phyloP scores from a whole-genome alignment of 1,284 basidiomycete genomes.

The Fomes fomentarius region DNA sequence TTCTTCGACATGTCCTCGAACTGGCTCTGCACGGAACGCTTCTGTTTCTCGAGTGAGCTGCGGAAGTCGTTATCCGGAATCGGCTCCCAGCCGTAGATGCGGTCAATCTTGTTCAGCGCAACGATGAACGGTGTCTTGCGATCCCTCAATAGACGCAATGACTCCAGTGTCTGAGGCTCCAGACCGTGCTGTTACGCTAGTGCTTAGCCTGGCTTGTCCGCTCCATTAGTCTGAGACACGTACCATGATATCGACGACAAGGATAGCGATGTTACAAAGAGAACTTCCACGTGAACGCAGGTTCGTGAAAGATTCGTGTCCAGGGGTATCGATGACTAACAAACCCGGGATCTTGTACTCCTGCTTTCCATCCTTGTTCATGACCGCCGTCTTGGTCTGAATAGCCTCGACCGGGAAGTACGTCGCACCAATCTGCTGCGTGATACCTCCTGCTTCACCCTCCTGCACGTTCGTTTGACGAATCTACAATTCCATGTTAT shows the following conservation, averaged over 20 bases:
- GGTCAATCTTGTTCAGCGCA: conserved; percentile 99
- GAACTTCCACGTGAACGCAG: conserved; percentile 95
- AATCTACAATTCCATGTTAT: conserved; percentile 58
- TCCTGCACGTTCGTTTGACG: conserved; percentile 99
- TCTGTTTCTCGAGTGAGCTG: conserved; percentile 90
- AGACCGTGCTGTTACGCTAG: conserved; percentile 77
- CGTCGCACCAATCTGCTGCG: conserved; percentile 99
- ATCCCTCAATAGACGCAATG: conserved; percentile 89
- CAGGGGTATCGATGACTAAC: conserved; percentile 97
- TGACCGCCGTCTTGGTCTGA: conserved; percentile 87
- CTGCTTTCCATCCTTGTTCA: conserved; percentile 88
- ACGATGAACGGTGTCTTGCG: conserved; percentile 99
- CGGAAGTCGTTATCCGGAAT: conserved; percentile 93
- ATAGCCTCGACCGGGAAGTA: conserved; percentile 99
- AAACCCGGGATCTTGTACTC: conserved; percentile 98
- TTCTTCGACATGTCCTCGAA: conserved; percentile 90
- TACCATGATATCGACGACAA: conserved; percentile 99
- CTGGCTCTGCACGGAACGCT: conserved; percentile 82
- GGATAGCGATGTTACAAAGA: conserved; percentile 98
- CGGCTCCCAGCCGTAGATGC: conserved; percentile 94
- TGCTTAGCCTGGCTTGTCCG: conserved; percentile 9
- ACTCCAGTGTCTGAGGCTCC: conserved; percentile 97
- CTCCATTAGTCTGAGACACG: conserved; percentile 23
- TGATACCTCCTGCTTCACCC: conserved; percentile 99
- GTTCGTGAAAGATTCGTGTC: conserved; percentile 99